Conservation (phyloP, 2,329 filamentous ascomycete genomes). For the Alternaria sp. region DNA sequence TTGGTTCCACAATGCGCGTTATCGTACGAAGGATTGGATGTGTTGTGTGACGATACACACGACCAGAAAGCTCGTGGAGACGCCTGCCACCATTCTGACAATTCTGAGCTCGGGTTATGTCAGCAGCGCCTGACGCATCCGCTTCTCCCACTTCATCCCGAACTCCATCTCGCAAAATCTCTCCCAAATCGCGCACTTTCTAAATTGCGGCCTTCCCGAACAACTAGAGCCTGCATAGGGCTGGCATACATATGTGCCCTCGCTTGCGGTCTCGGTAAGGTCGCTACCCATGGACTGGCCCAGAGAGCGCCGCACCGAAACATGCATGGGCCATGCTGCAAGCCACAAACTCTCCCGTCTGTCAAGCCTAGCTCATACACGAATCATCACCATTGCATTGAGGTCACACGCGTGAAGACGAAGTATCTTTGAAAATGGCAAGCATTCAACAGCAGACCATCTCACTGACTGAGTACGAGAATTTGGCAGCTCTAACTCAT, state of each 20-base stretch:
- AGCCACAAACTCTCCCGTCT: not conserved
- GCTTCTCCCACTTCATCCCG: not conserved
- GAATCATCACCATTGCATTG: not conserved
- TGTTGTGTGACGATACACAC: not conserved
- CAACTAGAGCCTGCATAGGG: not conserved
- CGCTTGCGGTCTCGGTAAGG: not conserved
- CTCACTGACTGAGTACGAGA: not conserved
- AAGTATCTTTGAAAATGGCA: not conserved
- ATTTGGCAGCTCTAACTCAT: not conserved
- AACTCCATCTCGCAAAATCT: not conserved
- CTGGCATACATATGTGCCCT: not conserved
- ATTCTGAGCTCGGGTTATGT: not conserved
- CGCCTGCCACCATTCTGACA: not conserved
- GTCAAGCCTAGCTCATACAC: not conserved
- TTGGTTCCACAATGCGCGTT: not conserved
- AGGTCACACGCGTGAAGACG: not conserved
- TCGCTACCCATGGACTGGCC: not conserved
- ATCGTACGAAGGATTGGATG: not conserved
- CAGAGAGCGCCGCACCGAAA: constrained; percentile 4
- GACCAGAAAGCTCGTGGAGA: not conserved
- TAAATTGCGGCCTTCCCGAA: not conserved
- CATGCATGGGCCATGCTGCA: not conserved
- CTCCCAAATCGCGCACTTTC: not conserved
- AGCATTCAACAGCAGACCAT: too few species aligned
- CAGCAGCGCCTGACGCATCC: not conserved